Evolutionary conservation across 73 alveolate species (phyloP).

Genomic region (Uronychia binucleata): DNA sequence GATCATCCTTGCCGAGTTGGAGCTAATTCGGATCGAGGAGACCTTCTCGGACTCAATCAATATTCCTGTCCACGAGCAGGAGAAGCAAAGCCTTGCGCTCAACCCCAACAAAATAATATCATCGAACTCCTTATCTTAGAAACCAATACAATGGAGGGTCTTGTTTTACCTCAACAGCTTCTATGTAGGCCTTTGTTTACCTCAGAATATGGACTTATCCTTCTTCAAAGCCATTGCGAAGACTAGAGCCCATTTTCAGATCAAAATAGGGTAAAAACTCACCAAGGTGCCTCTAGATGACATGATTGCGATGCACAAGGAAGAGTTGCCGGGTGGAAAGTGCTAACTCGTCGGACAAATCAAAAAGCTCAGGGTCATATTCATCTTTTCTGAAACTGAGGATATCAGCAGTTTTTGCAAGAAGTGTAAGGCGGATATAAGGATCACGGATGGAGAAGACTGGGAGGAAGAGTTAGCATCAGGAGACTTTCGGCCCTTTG

Average conservation of each 20-base stretch:
- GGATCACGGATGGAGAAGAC: slow-evolving; percentile 29
- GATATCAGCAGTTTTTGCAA: slow-evolving; percentile 1
- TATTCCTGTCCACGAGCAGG: slow-evolving; percentile 23
- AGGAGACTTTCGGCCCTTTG: neutral
- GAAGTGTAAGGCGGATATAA: slow-evolving; percentile 16
- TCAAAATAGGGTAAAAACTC: slow-evolving; percentile 1
- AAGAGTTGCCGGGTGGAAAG: no score
- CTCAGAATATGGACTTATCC: neutral
- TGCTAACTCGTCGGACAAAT: neutral
- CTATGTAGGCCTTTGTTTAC: neutral
- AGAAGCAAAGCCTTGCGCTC: neutral
- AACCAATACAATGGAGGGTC: slow-evolving; percentile 62
- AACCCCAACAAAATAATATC: neutral
- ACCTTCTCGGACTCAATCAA: slow-evolving; percentile 30
- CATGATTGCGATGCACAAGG: no score
- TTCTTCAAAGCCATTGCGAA: neutral
- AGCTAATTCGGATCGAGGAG: slow-evolving; percentile 38
- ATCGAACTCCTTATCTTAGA: slow-evolving; percentile 36
- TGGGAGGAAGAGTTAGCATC: neutral
- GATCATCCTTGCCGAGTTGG: slow-evolving; percentile 53
- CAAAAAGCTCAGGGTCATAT: slow-evolving; percentile 31
- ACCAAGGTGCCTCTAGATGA: no score
- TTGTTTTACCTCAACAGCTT: slow-evolving; percentile 24
- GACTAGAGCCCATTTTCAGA: slow-evolving; percentile 12
- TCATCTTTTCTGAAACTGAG: slow-evolving; percentile 36